Evolutionary conservation across 768 basidiomycete genomes (phyloP).

Genomic region (Russula foetens): DNA sequence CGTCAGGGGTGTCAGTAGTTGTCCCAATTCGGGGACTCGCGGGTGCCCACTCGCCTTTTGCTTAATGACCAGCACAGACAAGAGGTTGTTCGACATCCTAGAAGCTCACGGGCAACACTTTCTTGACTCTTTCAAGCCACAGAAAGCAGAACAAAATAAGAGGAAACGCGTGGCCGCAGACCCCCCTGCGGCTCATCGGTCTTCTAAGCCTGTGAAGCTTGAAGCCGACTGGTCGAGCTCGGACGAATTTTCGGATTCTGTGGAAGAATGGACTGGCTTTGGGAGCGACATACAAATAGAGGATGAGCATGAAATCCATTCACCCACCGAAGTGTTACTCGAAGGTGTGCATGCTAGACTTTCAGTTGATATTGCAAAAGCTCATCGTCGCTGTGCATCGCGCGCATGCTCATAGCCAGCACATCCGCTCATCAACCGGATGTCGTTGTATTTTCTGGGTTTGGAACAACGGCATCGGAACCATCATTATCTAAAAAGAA

Average conservation of each 20-base stretch:
- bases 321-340: neutral
- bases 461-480: conserved; percentile 22
- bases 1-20: too few relatives aligned
- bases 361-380: neutral
- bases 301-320: conserved; percentile 10
- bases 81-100: conserved; percentile 32
- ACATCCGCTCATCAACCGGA: conserved; percentile 30
- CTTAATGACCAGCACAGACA: conserved; percentile 21
- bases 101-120: conserved; percentile 42
- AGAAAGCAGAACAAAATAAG: conserved; percentile 22
- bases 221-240: neutral
- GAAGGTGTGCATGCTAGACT: conserved; percentile 7
- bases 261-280: conserved; percentile 39
- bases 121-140: conserved; percentile 32
- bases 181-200: neutral
- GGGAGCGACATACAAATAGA: conserved; percentile 2
- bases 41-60: too few relatives aligned
- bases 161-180: neutral
- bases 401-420: conserved; percentile 30
- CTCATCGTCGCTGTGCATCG: conserved; percentile 28
- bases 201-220: neutral
- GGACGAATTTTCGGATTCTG: conserved; percentile 8
- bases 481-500: conserved; percentile 28
- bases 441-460: conserved; percentile 52
- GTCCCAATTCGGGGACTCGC: too few relatives aligned